phyloP scores from a whole-genome alignment of 768 basidiomycete genomes.

The Chalciporus piperatus region DNA sequence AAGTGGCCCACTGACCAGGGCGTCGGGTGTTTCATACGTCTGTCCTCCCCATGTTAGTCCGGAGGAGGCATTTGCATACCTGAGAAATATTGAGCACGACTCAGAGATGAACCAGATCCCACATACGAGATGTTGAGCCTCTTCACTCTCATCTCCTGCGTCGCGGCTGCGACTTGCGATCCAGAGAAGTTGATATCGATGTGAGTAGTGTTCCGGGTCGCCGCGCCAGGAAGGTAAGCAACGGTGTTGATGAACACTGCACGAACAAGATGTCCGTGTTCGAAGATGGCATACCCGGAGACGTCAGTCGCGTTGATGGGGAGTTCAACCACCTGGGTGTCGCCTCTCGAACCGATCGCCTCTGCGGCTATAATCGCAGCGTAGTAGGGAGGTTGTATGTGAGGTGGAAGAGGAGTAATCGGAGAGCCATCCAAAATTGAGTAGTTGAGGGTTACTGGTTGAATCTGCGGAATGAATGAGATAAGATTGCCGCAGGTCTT shows the following conservation, averaged over 20 bases:
- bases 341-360: constrained; percentile 48
- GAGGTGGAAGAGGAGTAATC: constrained; percentile 52
- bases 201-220: constrained; percentile 40
- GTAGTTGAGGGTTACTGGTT: constrained; percentile 55
- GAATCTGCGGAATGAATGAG: constrained; percentile 43
- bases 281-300: constrained; percentile 64
- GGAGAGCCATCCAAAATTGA: constrained; percentile 56
- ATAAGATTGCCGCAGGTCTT: background rate
- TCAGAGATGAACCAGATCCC: background rate
- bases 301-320: constrained; percentile 43
- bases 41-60: constrained; percentile 56
- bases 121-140: constrained; percentile 44
- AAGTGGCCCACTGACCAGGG: constrained; percentile 37
- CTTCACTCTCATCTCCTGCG: constrained; percentile 43
- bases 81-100: constrained; percentile 14
- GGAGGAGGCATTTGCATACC: constrained; percentile 48
- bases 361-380: constrained; percentile 59
- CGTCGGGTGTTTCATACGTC: constrained; percentile 52
- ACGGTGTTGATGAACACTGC: constrained; percentile 59
- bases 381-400: constrained; percentile 67
- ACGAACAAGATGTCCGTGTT: constrained; percentile 39
- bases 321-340: constrained; percentile 46
- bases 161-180: constrained; percentile 11
- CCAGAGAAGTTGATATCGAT: constrained; percentile 40
- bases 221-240: constrained; percentile 42